Percentiles rank a stretch among this genome's conserved stretches.
Evolutionary conservation across 2,329 filamentous ascomycete species (phyloP).

Genomic region (Metarhizium album): DNA sequence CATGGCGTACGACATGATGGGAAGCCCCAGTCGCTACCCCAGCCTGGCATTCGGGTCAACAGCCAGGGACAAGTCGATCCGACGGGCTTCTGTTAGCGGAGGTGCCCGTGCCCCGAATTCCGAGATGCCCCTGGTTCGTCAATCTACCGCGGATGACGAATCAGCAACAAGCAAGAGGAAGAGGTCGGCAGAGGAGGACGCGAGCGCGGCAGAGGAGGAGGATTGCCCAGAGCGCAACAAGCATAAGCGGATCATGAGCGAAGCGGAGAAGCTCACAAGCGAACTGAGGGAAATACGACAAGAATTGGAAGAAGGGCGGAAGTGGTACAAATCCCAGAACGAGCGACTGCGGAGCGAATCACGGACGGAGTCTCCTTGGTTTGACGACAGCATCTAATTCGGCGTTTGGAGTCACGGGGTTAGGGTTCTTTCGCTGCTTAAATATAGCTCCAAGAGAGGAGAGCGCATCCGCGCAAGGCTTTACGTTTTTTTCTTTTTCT

Average conservation of each 20-base stretch:
- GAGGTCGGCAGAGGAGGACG: conserved; percentile 19
- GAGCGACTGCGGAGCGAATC: conserved; percentile 28
- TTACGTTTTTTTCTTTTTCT: background rate
- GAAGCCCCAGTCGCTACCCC: background rate
- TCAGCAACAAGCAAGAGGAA: conserved; percentile 21
- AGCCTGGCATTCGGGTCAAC: background rate
- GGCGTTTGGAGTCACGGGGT: conserved; percentile 8
- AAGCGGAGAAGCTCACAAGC: conserved; percentile 27
- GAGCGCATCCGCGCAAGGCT: no score
- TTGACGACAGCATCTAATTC: conserved; percentile 19
- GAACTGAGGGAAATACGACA: conserved; percentile 31
- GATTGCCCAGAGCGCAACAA: conserved; percentile 13
- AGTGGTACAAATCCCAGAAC: conserved; percentile 36
- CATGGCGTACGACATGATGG: conserved; percentile 32
- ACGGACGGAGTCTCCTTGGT: conserved; percentile 24
- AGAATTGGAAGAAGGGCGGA: conserved; percentile 35
- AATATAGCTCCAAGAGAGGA: no score
- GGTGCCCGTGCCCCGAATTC: background rate
- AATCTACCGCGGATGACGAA: conserved; percentile 2
- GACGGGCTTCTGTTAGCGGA: conserved; percentile 4
- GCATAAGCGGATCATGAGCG: conserved; percentile 31
- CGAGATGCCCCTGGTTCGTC: conserved; percentile 1
- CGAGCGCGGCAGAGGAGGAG: conserved; percentile 8
- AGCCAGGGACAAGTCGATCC: background rate
- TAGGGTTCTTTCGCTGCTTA: no score